These are phyloP conservation scores for Alternaria metachromatica DNA, from an alignment of 2,329 filamentous ascomycete species.

Conservation along the genomic window DNA sequence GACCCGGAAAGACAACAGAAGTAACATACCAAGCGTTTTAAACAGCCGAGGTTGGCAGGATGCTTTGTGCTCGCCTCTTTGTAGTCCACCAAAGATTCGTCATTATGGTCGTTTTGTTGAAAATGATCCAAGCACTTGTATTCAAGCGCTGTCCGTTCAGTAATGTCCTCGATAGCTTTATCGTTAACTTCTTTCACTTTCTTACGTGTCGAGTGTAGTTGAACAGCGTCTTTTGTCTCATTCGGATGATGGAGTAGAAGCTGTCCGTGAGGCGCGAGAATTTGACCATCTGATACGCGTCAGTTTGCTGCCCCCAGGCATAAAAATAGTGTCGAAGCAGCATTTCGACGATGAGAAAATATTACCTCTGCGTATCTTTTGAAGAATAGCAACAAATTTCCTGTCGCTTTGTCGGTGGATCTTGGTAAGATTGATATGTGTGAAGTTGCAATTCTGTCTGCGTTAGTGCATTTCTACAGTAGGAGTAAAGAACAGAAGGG, in stretches of 20 bases:
- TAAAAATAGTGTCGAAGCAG: background rate
- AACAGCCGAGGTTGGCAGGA: background rate
- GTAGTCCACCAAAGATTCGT: slow-evolving; percentile 22
- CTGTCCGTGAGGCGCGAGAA: slow-evolving; percentile 49
- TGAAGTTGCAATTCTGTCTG: slow-evolving; percentile 57
- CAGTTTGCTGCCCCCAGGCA: background rate
- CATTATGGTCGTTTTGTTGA: slow-evolving; percentile 41
- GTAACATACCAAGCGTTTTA: slow-evolving; percentile 28
- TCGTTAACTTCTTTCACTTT: no score
- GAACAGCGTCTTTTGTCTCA: slow-evolving; percentile 53
- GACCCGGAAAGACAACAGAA: background rate
- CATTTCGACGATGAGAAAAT: background rate
- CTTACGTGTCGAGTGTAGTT: slow-evolving; percentile 50
- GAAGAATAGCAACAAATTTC: slow-evolving; percentile 62
- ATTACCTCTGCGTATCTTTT: slow-evolving; percentile 61
- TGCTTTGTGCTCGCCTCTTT: background rate
- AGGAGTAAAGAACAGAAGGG: no score
- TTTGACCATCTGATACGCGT: slow-evolving; percentile 17
- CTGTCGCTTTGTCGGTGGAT: slow-evolving; percentile 66
- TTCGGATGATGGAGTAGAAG: slow-evolving; percentile 57
- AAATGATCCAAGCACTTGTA: slow-evolving; percentile 54
- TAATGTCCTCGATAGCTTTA: no score
- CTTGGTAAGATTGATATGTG: slow-evolving; percentile 59
- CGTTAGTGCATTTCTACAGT: slow-evolving; percentile 2
- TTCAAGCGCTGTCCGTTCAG: slow-evolving; percentile 6